Evolutionary conservation across 129 eudicot genomes (phyloP).

Genomic region (Rutidosis leptorrhynchoides): DNA sequence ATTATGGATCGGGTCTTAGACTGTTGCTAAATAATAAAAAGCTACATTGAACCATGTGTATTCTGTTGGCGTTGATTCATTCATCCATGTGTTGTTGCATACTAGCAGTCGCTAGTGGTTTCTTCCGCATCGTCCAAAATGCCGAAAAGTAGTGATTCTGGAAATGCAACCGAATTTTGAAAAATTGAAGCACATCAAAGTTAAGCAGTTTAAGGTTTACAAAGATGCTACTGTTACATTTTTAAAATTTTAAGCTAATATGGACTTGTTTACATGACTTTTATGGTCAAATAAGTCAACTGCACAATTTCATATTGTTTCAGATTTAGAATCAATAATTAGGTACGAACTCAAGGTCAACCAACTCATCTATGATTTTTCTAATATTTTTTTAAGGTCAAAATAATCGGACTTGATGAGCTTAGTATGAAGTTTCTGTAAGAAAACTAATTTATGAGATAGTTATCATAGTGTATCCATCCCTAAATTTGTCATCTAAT

Average conservation of each 20-base stretch:
- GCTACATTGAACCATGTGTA: constrained; percentile 17
- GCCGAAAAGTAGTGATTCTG: constrained; percentile 80
- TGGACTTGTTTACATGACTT: not conserved
- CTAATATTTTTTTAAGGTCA: not conserved
- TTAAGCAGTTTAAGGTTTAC: not conserved
- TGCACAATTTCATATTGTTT: not conserved
- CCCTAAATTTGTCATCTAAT: not conserved
- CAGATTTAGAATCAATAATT: not conserved
- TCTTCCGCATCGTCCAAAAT: constrained; percentile 94
- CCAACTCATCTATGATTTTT: not conserved
- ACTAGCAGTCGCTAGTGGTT: constrained; percentile 21
- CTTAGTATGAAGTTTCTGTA: not conserved
- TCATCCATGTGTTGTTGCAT: constrained; percentile 25
- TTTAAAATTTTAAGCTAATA: not conserved
- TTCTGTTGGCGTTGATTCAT: constrained; percentile 4
- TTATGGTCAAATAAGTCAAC: constrained; percentile 12
- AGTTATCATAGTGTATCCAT: not conserved
- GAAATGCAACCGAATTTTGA: constrained; percentile 19
- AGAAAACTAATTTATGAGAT: not conserved
- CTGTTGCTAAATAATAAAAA: not conserved
- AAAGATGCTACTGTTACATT: not conserved
- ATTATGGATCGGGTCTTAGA: not conserved
- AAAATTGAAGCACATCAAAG: not conserved
- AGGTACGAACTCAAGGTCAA: not conserved
- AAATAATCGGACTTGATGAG: not conserved